Percentiles rank a stretch among this genome's conserved stretches.
Conservation (phyloP, 257 asterid species). For the Solanum sitiens region DNA sequence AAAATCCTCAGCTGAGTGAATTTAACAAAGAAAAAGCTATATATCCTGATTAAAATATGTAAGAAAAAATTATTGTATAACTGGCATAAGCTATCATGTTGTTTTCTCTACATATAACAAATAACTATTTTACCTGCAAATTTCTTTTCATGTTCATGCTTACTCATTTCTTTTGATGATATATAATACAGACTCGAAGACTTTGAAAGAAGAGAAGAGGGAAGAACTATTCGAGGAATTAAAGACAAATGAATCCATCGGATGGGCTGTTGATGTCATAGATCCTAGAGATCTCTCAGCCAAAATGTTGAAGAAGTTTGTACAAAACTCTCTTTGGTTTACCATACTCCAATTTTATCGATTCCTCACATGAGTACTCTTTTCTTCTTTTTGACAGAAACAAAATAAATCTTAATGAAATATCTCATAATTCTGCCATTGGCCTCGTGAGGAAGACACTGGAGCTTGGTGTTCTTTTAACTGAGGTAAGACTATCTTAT, state of each 20-base stretch:
- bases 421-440: constrained; percentile 90
- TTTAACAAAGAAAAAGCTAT: neutral
- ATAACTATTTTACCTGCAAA: neutral
- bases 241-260: constrained; percentile 70
- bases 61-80: neutral
- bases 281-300: constrained; percentile 90
- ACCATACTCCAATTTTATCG: neutral
- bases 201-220: constrained; percentile 89
- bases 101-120: neutral
- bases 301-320: constrained; percentile 85
- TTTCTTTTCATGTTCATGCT: neutral
- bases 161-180: neutral
- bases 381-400: constrained; percentile 35
- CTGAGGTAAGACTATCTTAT: constrained; percentile 53
- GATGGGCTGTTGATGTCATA: constrained; percentile 95
- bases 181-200: constrained; percentile 59
- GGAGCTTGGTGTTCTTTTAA: constrained; percentile 71
- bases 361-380: constrained; percentile 2
- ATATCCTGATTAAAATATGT: neutral
- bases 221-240: constrained; percentile 83
- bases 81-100: neutral
- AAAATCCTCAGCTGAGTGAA: neutral
- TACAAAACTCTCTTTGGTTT: neutral
- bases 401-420: constrained; percentile 85
- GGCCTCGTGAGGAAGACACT: constrained; percentile 69